Conservation (phyloP, 352 stramenopile genomes). For the Globisporangium recalcitrans region DNA sequence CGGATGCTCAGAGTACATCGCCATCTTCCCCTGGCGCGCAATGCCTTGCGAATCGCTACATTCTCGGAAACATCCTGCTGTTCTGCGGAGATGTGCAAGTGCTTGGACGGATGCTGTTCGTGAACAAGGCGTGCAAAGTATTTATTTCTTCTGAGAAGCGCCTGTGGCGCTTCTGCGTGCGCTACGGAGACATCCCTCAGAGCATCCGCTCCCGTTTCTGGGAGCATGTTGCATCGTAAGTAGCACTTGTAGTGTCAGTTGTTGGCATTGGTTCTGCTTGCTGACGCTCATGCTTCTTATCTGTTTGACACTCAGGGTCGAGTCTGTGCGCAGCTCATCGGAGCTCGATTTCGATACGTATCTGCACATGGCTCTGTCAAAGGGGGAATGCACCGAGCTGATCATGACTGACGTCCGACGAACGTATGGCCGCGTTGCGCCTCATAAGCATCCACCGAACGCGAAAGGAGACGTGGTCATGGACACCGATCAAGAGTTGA, state of each 20-base stretch:
- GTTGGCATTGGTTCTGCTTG: neutral
- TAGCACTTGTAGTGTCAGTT: neutral
- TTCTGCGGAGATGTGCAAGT: slow-evolving; percentile 55
- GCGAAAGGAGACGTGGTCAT: slow-evolving; percentile 43
- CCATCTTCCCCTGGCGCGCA: slow-evolving; percentile 20
- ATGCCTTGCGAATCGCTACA: slow-evolving; percentile 52
- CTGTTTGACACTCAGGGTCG: slow-evolving; percentile 10
- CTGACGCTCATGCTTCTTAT: neutral
- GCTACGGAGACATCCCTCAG: slow-evolving; percentile 58
- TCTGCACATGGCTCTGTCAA: slow-evolving; percentile 78
- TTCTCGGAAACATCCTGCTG: slow-evolving; percentile 74
- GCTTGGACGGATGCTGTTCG: slow-evolving; percentile 35
- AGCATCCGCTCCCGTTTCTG: slow-evolving; percentile 68
- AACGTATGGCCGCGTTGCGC: slow-evolving; percentile 77
- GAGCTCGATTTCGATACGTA: slow-evolving; percentile 84
- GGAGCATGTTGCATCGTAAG: slow-evolving; percentile 46
- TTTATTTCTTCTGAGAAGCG: slow-evolving; percentile 62
- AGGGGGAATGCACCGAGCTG: slow-evolving; percentile 75
- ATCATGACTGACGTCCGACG: slow-evolving; percentile 82
- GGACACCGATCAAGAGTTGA: slow-evolving; percentile 63
- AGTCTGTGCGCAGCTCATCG: slow-evolving; percentile 38
- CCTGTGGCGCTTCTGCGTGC: slow-evolving; percentile 81
- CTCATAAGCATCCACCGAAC: slow-evolving; percentile 62
- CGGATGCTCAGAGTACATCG: slow-evolving; percentile 2
- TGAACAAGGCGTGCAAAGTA: slow-evolving; percentile 51